These are phyloP conservation scores for Daldinia childiae DNA, from an alignment of 495 filamentous ascomycete genomes.

Conservation along the genomic window DNA sequence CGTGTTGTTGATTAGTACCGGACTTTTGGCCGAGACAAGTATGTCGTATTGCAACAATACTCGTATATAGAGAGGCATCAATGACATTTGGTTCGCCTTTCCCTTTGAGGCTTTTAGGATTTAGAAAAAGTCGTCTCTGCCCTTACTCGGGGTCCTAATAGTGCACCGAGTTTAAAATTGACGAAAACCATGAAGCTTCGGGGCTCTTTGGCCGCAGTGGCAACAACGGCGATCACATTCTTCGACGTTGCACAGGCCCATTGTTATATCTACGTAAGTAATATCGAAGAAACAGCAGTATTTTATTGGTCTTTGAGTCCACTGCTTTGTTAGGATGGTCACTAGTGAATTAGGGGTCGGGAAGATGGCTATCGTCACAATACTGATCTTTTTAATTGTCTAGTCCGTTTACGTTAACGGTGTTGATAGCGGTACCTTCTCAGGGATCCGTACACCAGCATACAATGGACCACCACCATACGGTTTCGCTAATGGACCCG, in stretches of 20 bases:
- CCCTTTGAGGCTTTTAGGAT: neutral
- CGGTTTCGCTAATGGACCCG: slow-evolving; percentile 57
- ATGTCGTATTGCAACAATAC: neutral
- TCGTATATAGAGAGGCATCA: neutral
- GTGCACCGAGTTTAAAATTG: neutral
- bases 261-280: neutral
- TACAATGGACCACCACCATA: slow-evolving; percentile 51
- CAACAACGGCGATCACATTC: neutral
- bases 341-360: neutral
- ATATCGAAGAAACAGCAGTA: neutral
- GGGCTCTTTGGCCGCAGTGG: neutral
- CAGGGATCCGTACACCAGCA: slow-evolving; percentile 52
- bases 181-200: neutral
- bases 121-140: neutral
- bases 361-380: neutral
- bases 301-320: neutral
- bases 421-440: slow-evolving; percentile 54
- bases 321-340: neutral
- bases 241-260: neutral
- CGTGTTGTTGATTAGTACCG: neutral
- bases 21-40: neutral
- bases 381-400: neutral
- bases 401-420: slow-evolving; percentile 51
- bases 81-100: neutral
- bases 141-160: neutral